Base-by-base conservation (phyloP, 129 eudicot genomes). In the Solidago caesia region DNA sequence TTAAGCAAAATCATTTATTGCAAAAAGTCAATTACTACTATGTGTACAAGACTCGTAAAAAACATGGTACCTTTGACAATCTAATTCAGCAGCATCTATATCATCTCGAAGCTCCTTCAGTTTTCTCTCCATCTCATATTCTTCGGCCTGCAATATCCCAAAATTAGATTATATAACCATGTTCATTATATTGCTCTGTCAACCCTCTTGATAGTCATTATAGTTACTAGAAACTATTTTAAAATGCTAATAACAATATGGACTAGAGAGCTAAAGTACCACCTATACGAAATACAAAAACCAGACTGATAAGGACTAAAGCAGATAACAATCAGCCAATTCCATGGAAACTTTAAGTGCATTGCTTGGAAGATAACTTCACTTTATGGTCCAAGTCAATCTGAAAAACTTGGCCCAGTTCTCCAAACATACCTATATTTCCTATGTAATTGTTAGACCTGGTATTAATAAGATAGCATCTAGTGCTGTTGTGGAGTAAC, bases 81-180 rank as follows among this genome's bases (percentile, higher is more conserved):
- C 71, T 51, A 59, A 67, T 72, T 86, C 81, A 61, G 88, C 95
- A 71, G 69, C 83, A 69, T 83, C 68, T 63, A 94, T 82, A 73
- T 90, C 90, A 64, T 71, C 82, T 76, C 88, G 85, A 52, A 94
- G 91, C 64, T 57, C 88, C 87, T 75, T 86, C 51, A 94, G 51
- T 46, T 74, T 90, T 71, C 75, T 87, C 82, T 82, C 87, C 87
- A 92, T 81, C 85, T 89, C 96, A 75, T 48, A 76, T 65, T 87
- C 95, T 89, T 92, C 98, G 27, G 92, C 96, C 98, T 92, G 80
- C 67, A 76, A 44, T 74, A 70, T 57, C 53, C 53, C 71, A 25
- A 72, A 61, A 51, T 46, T 27, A 55, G 59, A 77, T 12, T 15
- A 59, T 16, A 48, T n/a, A 26, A 12, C 64, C 46, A n/a, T 65